Percentiles rank a stretch among this genome's conserved stretches.
phyloP scores from a whole-genome alignment of 805 yeast species.

The Nakazawaea populi region DNA sequence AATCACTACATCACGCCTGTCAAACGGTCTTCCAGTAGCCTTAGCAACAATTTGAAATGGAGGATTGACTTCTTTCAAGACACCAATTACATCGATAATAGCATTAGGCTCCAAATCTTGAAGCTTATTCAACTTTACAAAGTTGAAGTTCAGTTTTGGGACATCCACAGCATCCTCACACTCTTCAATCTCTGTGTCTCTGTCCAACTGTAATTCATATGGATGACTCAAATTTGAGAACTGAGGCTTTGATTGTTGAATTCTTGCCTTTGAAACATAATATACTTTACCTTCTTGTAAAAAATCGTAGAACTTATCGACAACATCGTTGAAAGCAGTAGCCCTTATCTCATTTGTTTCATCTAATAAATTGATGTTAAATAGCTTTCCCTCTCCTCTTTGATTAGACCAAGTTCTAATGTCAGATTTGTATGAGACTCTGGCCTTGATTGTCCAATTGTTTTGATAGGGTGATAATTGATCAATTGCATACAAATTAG shows the following conservation, averaged over 20 bases:
- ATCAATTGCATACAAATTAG: constrained; percentile 67
- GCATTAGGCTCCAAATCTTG: constrained; percentile 65
- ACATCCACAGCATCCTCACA: constrained; percentile 54
- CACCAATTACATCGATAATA: constrained; percentile 82
- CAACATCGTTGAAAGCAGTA: constrained; percentile 86
- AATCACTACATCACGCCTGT: constrained; percentile 81
- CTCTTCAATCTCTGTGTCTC: constrained; percentile 70
- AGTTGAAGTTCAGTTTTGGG: constrained; percentile 75
- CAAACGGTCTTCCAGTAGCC: constrained; percentile 84
- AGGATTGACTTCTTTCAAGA: constrained; percentile 71
- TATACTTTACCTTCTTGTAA: constrained; percentile 88
- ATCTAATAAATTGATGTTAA: constrained; percentile 82
- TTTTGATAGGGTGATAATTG: constrained; percentile 88
- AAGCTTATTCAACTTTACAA: constrained; percentile 62
- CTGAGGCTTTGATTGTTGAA: constrained; percentile 79
- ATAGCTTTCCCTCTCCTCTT: constrained; percentile 84
- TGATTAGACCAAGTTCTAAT: constrained; percentile 83
- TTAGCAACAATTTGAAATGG: constrained; percentile 76
- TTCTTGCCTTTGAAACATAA: constrained; percentile 73
- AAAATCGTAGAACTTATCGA: constrained; percentile 68
- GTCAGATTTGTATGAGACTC: constrained; percentile 85
- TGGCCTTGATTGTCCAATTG: constrained; percentile 88
- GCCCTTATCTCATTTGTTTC: constrained; percentile 96
- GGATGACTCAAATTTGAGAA: constrained; percentile 82
- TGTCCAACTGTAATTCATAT: constrained; percentile 78